Percentiles rank a stretch among this genome's conserved stretches.
Evolutionary conservation across 2,329 filamentous ascomycete genomes (phyloP).

Genomic region (Aaosphaeria pasadenensis): DNA sequence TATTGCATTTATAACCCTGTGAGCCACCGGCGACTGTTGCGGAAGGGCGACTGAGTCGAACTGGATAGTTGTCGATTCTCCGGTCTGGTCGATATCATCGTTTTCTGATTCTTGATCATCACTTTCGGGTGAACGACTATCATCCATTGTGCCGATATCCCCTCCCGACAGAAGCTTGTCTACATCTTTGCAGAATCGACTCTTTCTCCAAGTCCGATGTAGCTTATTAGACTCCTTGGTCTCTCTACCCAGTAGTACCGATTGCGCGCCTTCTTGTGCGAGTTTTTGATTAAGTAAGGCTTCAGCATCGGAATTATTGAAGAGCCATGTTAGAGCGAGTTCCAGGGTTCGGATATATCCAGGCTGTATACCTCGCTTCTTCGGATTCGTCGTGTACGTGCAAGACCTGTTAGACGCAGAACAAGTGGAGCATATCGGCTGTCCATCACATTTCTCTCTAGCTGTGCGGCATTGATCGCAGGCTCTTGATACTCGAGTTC

Average conservation of each 20-base stretch:
- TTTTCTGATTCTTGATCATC: conserved; percentile 26
- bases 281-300: conserved; percentile 56
- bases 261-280: conserved; percentile 45
- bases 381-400: conserved; percentile 69
- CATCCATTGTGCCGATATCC: conserved; percentile 8
- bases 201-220: conserved; percentile 62
- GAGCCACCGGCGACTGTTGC: no score
- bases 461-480: conserved; percentile 67
- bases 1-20: no score
- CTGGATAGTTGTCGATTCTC: no score
- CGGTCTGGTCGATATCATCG: conserved; percentile 8
- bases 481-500: conserved; percentile 64
- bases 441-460: conserved; percentile 72
- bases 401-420: conserved; percentile 61
- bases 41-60: not conserved
- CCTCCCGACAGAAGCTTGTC: conserved; percentile 58
- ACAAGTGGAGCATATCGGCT: conserved; percentile 67
- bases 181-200: conserved; percentile 60
- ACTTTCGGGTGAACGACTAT: conserved; percentile 15
- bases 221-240: conserved; percentile 53
- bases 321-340: conserved; percentile 64
- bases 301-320: conserved; percentile 61
- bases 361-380: conserved; percentile 76
- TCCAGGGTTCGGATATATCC: conserved; percentile 76
- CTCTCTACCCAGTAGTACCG: conserved; percentile 53